Percentiles rank a stretch among this genome's conserved stretches.
Evolutionary conservation across 768 basidiomycete species (phyloP).

Genomic region (Boletus rubroflammeus): DNA sequence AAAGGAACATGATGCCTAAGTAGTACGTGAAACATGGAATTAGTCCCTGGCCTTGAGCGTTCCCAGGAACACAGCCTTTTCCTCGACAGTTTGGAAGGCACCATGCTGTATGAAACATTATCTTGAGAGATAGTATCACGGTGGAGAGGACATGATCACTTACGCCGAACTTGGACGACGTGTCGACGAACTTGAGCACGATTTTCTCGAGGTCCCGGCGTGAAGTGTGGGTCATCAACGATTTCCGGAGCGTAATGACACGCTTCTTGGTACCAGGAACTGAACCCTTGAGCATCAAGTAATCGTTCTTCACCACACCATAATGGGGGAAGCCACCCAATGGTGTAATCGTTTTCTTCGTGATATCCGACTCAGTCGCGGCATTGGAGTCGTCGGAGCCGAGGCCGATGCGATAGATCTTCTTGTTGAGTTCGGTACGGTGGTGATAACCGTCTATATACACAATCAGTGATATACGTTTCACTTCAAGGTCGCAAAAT

Average conservation of each 20-base stretch:
- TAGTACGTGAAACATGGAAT: constrained; percentile 41
- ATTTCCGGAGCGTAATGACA: constrained; percentile 95
- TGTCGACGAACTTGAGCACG: constrained; percentile 97
- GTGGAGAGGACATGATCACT: constrained; percentile 27
- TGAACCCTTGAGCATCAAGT: constrained; percentile 94
- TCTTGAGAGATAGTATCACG: neutral
- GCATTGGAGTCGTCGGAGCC: constrained; percentile 78
- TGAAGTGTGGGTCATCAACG: constrained; percentile 93
- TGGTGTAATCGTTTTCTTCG: constrained; percentile 90
- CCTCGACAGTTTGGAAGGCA: constrained; percentile 94
- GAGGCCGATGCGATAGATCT: constrained; percentile 92
- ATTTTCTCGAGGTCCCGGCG: constrained; percentile 98
- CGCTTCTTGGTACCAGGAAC: constrained; percentile 97
- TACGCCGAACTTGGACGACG: constrained; percentile 95
- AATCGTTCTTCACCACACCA: constrained; percentile 98
- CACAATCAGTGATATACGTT: constrained; percentile 1
- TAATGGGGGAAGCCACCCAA: constrained; percentile 99
- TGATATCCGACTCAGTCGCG: constrained; percentile 92
- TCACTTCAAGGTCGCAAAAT: constrained; percentile 1
- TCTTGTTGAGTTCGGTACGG: constrained; percentile 98
- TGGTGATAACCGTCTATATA: constrained; percentile 88
- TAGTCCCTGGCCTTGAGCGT: constrained; percentile 81
- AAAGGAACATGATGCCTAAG: constrained; percentile 36
- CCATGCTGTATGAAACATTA: constrained; percentile 60
- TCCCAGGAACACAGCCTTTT: constrained; percentile 94